These are phyloP conservation scores for Trametes maxima DNA, from an alignment of 768 basidiomycete species.

Conservation along the genomic window DNA sequence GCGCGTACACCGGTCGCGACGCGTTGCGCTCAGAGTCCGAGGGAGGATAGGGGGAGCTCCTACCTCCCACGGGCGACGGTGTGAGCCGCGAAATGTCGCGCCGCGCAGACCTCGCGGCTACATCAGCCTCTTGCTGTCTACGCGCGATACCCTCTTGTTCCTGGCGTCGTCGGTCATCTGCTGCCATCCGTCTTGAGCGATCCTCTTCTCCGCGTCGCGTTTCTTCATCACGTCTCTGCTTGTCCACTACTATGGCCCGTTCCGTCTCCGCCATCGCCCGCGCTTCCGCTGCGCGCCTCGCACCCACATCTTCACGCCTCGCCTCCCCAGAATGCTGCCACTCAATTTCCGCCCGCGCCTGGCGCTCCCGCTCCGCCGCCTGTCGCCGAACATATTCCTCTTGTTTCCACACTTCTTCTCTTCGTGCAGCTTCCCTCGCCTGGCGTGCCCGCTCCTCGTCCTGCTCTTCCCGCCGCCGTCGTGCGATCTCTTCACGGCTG, in stretches of 20 bases:
- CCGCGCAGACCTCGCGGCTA: slow-evolving; percentile 33
- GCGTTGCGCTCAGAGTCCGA: slow-evolving; percentile 18
- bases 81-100: slow-evolving; percentile 22
- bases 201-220: slow-evolving; percentile 27
- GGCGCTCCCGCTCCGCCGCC: slow-evolving; percentile 28
- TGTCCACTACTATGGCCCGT: slow-evolving; percentile 25
- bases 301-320: slow-evolving; percentile 24
- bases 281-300: slow-evolving; percentile 26
- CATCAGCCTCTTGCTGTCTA: slow-evolving; percentile 55
- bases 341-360: slow-evolving; percentile 23
- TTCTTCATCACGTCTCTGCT: slow-evolving; percentile 37
- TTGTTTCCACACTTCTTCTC: slow-evolving; percentile 40
- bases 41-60: slow-evolving; percentile 4
- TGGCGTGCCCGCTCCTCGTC: slow-evolving; percentile 43
- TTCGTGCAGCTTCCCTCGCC: slow-evolving; percentile 39
- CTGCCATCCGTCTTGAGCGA: slow-evolving; percentile 28
- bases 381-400: slow-evolving; percentile 25
- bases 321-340: slow-evolving; percentile 24
- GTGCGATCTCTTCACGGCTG: slow-evolving; percentile 28
- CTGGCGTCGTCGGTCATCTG: slow-evolving; percentile 37
- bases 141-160: slow-evolving; percentile 60
- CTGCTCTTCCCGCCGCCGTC: slow-evolving; percentile 35
- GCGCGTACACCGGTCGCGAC: slow-evolving; percentile 32
- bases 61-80: slow-evolving; percentile 7
- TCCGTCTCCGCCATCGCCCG: slow-evolving; percentile 27